Conservation (phyloP, 257 asterid species). For the Solanum bukasovii region DNA sequence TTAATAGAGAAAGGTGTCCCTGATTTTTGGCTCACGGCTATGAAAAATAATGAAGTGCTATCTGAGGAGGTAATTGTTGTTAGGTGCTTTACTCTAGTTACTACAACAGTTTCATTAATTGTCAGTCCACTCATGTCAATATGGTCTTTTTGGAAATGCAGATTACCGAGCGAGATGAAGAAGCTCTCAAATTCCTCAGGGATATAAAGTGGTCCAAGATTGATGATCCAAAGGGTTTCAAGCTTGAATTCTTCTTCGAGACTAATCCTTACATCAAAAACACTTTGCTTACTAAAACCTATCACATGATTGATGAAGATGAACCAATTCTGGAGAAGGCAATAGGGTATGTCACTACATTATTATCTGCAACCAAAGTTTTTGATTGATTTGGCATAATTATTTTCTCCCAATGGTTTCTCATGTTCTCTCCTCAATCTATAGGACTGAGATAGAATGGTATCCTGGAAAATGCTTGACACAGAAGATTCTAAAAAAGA, state of each 20-base stretch:
- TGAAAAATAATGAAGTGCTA: slow-evolving; percentile 9
- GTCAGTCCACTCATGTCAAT: background rate
- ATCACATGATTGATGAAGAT: slow-evolving; percentile 92
- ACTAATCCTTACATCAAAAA: slow-evolving; percentile 60
- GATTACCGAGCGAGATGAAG: slow-evolving; percentile 59
- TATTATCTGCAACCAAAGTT: background rate
- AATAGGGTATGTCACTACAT: background rate
- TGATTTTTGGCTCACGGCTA: slow-evolving; percentile 9
- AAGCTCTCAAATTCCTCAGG: slow-evolving; percentile 13
- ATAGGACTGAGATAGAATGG: slow-evolving; percentile 17
- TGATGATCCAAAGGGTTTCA: slow-evolving; percentile 20
- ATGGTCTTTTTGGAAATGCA: background rate
- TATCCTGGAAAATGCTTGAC: slow-evolving; percentile 14
- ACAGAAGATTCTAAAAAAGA: slow-evolving; percentile 23
- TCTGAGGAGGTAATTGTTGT: slow-evolving; percentile 6
- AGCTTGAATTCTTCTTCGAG: slow-evolving; percentile 25
- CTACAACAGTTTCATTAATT: background rate
- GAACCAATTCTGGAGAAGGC: slow-evolving; percentile 73
- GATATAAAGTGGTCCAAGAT: slow-evolving; percentile 18
- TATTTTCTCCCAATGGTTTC: background rate
- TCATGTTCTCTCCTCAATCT: background rate
- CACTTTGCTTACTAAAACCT: slow-evolving; percentile 57
- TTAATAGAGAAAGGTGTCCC: slow-evolving; percentile 18
- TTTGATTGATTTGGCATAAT: background rate
- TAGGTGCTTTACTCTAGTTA: background rate